These are phyloP conservation scores for Mucor lusitanicus DNA, from an alignment of 371 early-diverging fungal species.

Conservation along the genomic window DNA sequence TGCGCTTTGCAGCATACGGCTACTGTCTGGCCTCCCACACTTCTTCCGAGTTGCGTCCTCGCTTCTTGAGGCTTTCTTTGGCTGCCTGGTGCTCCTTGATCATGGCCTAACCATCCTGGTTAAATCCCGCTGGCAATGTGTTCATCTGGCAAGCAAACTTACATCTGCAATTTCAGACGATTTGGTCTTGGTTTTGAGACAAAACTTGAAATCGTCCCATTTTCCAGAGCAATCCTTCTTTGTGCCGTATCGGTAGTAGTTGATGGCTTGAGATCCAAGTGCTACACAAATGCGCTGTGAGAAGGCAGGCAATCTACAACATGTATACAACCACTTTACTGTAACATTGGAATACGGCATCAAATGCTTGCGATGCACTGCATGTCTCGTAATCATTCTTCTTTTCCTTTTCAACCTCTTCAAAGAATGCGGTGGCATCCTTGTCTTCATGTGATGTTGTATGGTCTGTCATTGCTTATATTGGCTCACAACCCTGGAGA, in stretches of 20 bases:
- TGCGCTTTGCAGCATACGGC: constrained; percentile 36
- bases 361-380: constrained; percentile 42
- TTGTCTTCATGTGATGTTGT: constrained; percentile 24
- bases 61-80: constrained; percentile 26
- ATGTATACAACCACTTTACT: constrained; percentile 19
- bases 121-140: not conserved
- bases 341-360: constrained; percentile 45
- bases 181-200: constrained; percentile 42
- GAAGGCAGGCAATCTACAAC: not conserved
- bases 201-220: constrained; percentile 50
- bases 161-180: constrained; percentile 43
- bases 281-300: constrained; percentile 16
- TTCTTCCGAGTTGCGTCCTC: constrained; percentile 39
- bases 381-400: constrained; percentile 37
- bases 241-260: constrained; percentile 51
- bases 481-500: not conserved
- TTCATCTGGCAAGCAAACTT: constrained; percentile 7
- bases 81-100: constrained; percentile 25
- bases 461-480: not conserved
- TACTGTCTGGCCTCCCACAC: constrained; percentile 53
- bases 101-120: constrained; percentile 30
- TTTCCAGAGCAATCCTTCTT: constrained; percentile 44
- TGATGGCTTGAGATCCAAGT: constrained; percentile 41
- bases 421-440: constrained; percentile 39
- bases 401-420: constrained; percentile 41